phyloP scores from a whole-genome alignment of 2,329 filamentous ascomycete genomes.

The Erysiphe pulchra region DNA sequence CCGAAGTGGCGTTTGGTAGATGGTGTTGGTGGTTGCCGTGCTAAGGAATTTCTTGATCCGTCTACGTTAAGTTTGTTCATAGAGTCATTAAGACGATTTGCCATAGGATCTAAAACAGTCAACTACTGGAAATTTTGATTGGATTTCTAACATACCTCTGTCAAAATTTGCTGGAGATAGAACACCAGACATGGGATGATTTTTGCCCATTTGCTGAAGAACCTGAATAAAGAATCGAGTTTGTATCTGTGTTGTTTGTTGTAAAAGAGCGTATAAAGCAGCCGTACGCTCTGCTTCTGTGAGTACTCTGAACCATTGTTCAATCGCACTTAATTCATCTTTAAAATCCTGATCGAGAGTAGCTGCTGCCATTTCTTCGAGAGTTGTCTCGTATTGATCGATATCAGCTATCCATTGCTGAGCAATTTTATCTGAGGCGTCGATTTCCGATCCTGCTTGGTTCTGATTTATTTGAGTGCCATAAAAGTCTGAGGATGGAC shows the following conservation, averaged over 20 bases:
- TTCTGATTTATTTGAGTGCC: conserved; percentile 42
- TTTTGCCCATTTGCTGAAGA: conserved; percentile 96
- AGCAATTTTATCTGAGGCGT: conserved; percentile 75
- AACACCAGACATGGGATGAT: conserved; percentile 86
- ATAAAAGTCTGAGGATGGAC: conserved; percentile 87
- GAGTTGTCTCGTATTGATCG: conserved; percentile 92
- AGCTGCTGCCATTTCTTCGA: conserved; percentile 96
- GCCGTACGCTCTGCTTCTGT: conserved; percentile 93
- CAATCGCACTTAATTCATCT: conserved; percentile 92
- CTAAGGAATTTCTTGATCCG: conserved; percentile 63
- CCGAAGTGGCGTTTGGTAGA: conserved; percentile 76
- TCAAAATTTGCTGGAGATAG: conserved; percentile 90
- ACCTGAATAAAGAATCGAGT: conserved; percentile 99
- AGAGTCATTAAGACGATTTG: conserved; percentile 78
- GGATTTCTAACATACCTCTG: conserved; percentile 40
- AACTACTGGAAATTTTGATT: neutral
- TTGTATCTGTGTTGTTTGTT: conserved; percentile 97
- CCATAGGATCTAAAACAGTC: conserved; percentile 57
- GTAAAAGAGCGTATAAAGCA: conserved; percentile 77
- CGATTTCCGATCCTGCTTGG: conserved; percentile 43
- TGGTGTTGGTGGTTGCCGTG: conserved; percentile 52
- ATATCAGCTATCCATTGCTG: conserved; percentile 99
- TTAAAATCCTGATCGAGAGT: conserved; percentile 99
- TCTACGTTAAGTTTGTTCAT: conserved; percentile 89
- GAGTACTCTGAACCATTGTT: conserved; percentile 96